Percentiles rank a stretch among this genome's conserved stretches.
These are phyloP conservation scores for Fusarium tupiense DNA, from an alignment of 2,329 filamentous ascomycete genomes.

Conservation along the genomic window DNA sequence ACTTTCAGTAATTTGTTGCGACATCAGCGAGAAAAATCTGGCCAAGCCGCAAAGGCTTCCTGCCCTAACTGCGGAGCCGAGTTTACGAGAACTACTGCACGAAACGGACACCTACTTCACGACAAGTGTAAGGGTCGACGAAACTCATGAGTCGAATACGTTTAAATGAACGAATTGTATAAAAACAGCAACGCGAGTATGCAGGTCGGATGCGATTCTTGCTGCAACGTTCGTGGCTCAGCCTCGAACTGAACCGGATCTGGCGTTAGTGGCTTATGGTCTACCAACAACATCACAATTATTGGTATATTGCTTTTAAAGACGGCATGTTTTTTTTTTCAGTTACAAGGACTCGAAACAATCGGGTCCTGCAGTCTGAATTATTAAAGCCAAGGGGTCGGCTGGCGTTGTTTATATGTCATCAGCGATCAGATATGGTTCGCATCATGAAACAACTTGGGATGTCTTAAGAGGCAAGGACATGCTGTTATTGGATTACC, in stretches of 20 bases:
- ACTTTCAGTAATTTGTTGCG: constrained; percentile 95
- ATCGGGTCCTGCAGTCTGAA: constrained; percentile 19
- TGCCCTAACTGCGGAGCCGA: constrained; percentile 93
- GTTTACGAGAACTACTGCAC: constrained; percentile 87
- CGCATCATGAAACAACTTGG: constrained; percentile 36
- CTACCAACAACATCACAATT: constrained; percentile 24
- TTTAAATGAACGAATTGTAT: constrained; percentile 9
- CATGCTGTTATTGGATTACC: constrained; percentile 9
- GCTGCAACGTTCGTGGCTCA: constrained; percentile 34
- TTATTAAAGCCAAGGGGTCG: constrained; percentile 25
- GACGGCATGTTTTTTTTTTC: constrained; percentile 37
- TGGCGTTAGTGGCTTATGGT: constrained; percentile 21
- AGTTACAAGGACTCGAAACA: constrained; percentile 14
- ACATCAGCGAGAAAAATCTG: constrained; percentile 94
- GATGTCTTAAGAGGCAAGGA: constrained; percentile 25
- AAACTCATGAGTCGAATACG: constrained; percentile 37
- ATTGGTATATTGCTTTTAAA: constrained; percentile 32
- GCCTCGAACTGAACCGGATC: constrained; percentile 32
- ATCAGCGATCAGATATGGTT: constrained; percentile 25
- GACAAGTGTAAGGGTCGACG: constrained; percentile 86
- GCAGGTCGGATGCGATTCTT: constrained; percentile 23
- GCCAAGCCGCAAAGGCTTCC: constrained; percentile 85
- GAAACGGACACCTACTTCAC: constrained; percentile 85
- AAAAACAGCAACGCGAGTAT: constrained; percentile 15
- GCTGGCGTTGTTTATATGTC: constrained; percentile 21